Conservation (phyloP, 371 early-diverging fungal genomes). For the Mortierella sp. region DNA sequence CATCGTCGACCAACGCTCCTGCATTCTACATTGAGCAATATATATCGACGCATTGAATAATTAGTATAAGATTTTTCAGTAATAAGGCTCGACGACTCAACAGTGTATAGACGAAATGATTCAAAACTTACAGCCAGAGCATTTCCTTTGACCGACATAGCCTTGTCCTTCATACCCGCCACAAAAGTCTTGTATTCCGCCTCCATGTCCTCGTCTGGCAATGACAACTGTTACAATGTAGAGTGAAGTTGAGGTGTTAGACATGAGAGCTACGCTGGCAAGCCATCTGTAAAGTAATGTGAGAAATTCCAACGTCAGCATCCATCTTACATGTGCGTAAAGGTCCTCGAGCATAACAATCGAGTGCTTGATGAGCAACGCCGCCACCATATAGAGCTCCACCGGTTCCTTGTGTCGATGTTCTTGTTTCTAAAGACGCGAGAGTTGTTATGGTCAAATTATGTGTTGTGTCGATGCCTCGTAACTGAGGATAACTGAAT, state of each 20-base stretch:
- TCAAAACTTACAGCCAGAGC: slow-evolving; percentile 29
- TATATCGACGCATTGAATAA: neutral
- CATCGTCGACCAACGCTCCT: slow-evolving; percentile 62
- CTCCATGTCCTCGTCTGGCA: slow-evolving; percentile 69
- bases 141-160: slow-evolving; percentile 33
- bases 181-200: slow-evolving; percentile 64
- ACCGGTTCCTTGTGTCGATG: slow-evolving; percentile 43
- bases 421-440: slow-evolving; percentile 29
- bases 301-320: neutral
- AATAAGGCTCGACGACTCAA: neutral
- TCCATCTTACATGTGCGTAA: slow-evolving; percentile 69
- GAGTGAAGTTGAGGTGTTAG: neutral
- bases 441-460: neutral
- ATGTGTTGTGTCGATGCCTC: neutral
- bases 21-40: slow-evolving; percentile 39
- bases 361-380: slow-evolving; percentile 77
- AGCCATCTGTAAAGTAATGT: neutral
- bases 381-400: slow-evolving; percentile 68
- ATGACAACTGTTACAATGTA: slow-evolving; percentile 61
- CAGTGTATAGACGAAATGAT: too few species aligned
- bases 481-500: neutral
- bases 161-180: slow-evolving; percentile 48
- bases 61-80: neutral
- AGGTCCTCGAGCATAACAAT: slow-evolving; percentile 81
- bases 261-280: neutral